Conservation (phyloP, 441 rosid genomes). For the Pelargonium fulgidum region DNA sequence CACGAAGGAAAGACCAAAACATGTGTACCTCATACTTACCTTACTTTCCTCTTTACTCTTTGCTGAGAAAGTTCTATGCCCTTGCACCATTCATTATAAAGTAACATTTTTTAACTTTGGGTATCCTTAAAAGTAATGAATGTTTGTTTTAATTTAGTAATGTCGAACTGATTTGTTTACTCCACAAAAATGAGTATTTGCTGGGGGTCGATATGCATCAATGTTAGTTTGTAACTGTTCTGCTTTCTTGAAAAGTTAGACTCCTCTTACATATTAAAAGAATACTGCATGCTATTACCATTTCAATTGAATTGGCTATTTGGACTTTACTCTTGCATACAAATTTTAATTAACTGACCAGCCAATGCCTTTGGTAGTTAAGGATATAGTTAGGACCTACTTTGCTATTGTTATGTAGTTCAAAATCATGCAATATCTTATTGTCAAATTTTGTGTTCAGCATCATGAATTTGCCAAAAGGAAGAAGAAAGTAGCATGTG, state of each 20-base stretch:
- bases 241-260: neutral
- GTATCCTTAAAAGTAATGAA: neutral
- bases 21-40: neutral
- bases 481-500: constrained; percentile 62
- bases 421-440: constrained; percentile 11
- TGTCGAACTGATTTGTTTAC: neutral
- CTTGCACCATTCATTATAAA: no score
- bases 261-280: neutral
- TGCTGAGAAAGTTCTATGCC: no score
- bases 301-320: neutral
- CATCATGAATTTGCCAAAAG: constrained; percentile 71
- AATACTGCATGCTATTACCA: neutral
- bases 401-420: constrained; percentile 12
- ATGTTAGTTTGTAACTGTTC: neutral
- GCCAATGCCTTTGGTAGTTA: constrained; percentile 6
- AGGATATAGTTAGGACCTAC: neutral
- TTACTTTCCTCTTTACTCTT: no score
- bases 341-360: constrained; percentile 3
- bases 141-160: neutral
- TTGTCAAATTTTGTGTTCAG: constrained; percentile 35
- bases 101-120: neutral
- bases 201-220: neutral
- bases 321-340: neutral
- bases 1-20: neutral
- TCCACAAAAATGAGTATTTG: neutral